Evolutionary conservation across 192 early-diverging fungal species (phyloP).

Genomic region (Phlyctochytrium arcticum): DNA sequence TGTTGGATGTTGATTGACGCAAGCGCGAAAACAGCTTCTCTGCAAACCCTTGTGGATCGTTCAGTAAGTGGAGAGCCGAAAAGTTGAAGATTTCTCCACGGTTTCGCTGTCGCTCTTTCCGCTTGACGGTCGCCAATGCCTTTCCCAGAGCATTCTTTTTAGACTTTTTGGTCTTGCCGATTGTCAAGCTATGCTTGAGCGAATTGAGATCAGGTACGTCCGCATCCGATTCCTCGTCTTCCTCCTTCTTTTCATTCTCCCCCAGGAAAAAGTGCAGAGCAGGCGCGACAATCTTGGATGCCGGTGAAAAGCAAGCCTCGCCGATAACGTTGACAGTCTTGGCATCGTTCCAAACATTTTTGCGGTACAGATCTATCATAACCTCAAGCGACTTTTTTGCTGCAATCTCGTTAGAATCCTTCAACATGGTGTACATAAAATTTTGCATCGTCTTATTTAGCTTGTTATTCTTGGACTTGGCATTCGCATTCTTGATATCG

Average conservation of each 20-base stretch:
- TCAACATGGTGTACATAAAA: slow-evolving; percentile 97
- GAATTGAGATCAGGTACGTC: slow-evolving; percentile 67
- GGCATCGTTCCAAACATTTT: slow-evolving; percentile 94
- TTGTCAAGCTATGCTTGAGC: slow-evolving; percentile 71
- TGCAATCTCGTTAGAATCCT: slow-evolving; percentile 70
- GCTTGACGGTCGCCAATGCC: slow-evolving; percentile 66
- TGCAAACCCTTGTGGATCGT: slow-evolving; percentile 96
- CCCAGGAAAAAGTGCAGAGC: slow-evolving; percentile 95
- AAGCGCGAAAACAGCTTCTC: slow-evolving; percentile 92
- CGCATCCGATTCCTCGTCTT: slow-evolving; percentile 69
- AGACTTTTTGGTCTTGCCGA: slow-evolving; percentile 86
- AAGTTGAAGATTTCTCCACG: slow-evolving; percentile 81
- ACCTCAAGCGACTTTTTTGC: slow-evolving; percentile 95
- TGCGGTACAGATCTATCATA: slow-evolving; percentile 96
- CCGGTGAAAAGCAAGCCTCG: slow-evolving; percentile 90
- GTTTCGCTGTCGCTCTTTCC: slow-evolving; percentile 60
- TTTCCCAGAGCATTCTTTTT: slow-evolving; percentile 73
- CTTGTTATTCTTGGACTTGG: slow-evolving; percentile 92
- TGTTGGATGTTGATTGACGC: slow-evolving; percentile 59
- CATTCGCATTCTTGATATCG: slow-evolving; percentile 92
- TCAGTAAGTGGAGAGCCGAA: slow-evolving; percentile 87
- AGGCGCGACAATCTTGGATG: slow-evolving; percentile 86
- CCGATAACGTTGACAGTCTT: slow-evolving; percentile 99
- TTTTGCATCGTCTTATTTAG: slow-evolving; percentile 96
- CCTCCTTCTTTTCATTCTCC: slow-evolving; percentile 55